phyloP scores from a whole-genome alignment of 2,329 filamentous ascomycete species.

The Aspergillus sp. region DNA sequence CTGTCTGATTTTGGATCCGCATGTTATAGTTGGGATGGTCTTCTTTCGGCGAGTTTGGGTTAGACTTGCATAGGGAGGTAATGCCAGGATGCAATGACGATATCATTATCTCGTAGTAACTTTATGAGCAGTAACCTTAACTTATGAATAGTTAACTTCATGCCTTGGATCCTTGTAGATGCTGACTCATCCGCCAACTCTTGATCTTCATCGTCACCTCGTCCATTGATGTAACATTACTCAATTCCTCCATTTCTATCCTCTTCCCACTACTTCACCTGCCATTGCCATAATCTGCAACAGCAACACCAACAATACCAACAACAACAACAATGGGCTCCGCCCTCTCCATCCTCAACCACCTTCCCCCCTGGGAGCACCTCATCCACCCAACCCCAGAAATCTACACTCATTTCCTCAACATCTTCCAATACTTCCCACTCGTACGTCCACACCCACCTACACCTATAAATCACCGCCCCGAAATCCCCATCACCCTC shows the following conservation, averaged over 20 bases:
- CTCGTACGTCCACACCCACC: constrained; percentile 46
- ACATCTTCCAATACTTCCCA: constrained; percentile 47
- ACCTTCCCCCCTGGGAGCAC: constrained; percentile 30
- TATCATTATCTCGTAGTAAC: not conserved
- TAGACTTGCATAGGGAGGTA: not conserved
- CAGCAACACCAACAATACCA: constrained; percentile 16
- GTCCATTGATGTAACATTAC: not conserved
- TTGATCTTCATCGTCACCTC: not conserved
- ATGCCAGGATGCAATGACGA: not conserved
- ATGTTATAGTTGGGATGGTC: not conserved
- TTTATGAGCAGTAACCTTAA: not conserved
- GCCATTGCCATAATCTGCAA: not conserved
- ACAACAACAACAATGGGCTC: constrained; percentile 25
- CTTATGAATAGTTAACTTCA: no score
- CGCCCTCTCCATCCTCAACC: constrained; percentile 24
- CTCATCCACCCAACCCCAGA: constrained; percentile 44
- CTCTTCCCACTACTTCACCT: not conserved
- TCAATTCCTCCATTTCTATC: not conserved
- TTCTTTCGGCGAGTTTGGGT: not conserved
- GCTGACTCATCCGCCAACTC: not conserved
- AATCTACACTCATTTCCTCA: constrained; percentile 38
- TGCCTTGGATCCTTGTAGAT: not conserved
- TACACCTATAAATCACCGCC: not conserved
- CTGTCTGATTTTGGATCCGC: not conserved
- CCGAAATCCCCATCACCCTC: not conserved